Base-by-base conservation (phyloP, 2,329 filamentous ascomycete genomes). In the Onygenales sp. region DNA sequence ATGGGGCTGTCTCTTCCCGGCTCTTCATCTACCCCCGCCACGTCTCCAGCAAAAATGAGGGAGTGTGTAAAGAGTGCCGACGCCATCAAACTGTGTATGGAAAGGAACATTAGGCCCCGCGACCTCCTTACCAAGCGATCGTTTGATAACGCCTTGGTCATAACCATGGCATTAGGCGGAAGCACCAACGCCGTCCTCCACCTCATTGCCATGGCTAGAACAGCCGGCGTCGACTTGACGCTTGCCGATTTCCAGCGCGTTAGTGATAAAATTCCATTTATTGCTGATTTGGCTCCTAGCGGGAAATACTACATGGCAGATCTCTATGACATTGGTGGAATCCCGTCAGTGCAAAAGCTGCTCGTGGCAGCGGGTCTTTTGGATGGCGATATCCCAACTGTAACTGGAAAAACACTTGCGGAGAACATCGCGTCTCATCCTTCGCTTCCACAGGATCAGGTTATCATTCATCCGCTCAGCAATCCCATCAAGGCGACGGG, bases 141-240 rank as follows among this genome's bases (percentile, higher is more conserved):
- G 0, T 92, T 95, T 56, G 88, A 95, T 67, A 95, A 95, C 65
- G 90, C 90, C 0, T 77, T 95, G 17, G 86, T 92, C 1, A 82
- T 95, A 69, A 93, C 89, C 67, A 95, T 94, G 87, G 85, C 88
- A 2, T 78, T 95, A n/a, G 90, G 90, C 51, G 90, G 90, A 51
- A 89, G 84, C 49, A 95, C 90, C 52, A 95, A 95, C 67, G 87
- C 87, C 36, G 87, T 95, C 2, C 78, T 95, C 52, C 90, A 95
- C 68, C 85, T 94, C 65, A 81, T 95, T 47, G 90, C 90, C 61
- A 95, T 95, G 85, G 90, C 90, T 42, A 85, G 87, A 64, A 88
- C 88, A 0, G 90, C 89, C 37, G 86, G 84, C 57, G 85, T 95
- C 1, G 75, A 82, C 5, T 76, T 95, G 10, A 86, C 84, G 0